A percentile compares a stretch with the other conserved stretches of the same genome.
Conservation (phyloP, 805 yeast species). For the Priceomyces melissophilus region DNA sequence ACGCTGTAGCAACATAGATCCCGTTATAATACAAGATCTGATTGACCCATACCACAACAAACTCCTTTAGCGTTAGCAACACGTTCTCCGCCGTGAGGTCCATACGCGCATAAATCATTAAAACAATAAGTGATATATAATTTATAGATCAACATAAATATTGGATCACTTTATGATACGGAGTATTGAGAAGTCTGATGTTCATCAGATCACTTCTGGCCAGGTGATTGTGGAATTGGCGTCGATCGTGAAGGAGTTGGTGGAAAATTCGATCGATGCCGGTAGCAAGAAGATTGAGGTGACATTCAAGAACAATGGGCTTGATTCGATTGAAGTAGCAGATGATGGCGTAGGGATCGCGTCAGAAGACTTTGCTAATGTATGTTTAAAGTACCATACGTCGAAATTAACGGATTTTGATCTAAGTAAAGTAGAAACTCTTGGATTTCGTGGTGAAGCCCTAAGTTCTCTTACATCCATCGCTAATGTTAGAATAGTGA, state of each 20-base stretch:
- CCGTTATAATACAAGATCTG: conserved; percentile 50
- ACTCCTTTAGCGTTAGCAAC: conserved; percentile 41
- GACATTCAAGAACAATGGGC: conserved; percentile 65
- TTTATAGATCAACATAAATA: too few species aligned
- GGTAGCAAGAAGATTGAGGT: conserved; percentile 64
- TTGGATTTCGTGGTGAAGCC: conserved; percentile 84
- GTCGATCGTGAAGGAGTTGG: conserved; percentile 77
- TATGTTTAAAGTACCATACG: conserved; percentile 65
- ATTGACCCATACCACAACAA: conserved; percentile 49
- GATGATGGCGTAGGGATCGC: conserved; percentile 71
- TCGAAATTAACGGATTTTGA: conserved; percentile 60
- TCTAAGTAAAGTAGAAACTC: conserved; percentile 45
- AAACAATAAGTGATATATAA: too few species aligned
- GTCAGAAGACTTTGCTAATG: conserved; percentile 44
- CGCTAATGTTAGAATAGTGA: conserved; percentile 44
- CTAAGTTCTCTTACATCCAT: conserved; percentile 66
- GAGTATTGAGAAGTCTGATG: conserved; percentile 43
- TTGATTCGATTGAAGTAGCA: conserved; percentile 61
- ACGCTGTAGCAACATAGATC: conserved; percentile 54
- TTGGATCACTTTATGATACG: conserved; percentile 15
- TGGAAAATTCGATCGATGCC: conserved; percentile 88
- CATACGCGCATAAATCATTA: conserved; percentile 3
- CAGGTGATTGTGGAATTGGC: conserved; percentile 83
- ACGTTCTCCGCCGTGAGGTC: conserved; percentile 25
- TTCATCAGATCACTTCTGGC: conserved; percentile 82